Evolutionary conservation across 2,329 filamentous ascomycete species (phyloP).

Genomic region (Penicillium sp.): DNA sequence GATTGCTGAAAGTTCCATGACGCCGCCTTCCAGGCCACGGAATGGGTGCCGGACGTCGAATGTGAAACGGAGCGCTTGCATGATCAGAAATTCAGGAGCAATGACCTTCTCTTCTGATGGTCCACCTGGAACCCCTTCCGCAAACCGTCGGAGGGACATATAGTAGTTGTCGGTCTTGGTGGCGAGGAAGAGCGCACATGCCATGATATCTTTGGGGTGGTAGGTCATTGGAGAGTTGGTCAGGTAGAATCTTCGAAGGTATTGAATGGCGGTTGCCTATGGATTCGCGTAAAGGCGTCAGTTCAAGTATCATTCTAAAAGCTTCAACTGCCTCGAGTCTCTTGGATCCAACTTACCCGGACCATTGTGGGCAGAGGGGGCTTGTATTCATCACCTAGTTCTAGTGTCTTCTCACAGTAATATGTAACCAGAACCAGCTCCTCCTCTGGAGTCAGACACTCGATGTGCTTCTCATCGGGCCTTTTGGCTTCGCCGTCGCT

Average conservation of each 20-base stretch:
- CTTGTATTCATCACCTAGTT: constrained; percentile 56
- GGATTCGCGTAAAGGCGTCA: background rate
- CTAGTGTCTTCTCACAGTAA: constrained; percentile 61
- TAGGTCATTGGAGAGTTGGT: constrained; percentile 97
- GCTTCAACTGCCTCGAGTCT: constrained; percentile 14
- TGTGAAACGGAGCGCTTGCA: constrained; percentile 86
- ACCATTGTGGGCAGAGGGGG: constrained; percentile 54
- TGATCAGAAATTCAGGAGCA: constrained; percentile 85
- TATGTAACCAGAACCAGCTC: constrained; percentile 76
- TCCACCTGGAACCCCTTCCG: constrained; percentile 62
- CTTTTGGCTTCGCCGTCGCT: constrained; percentile 32
- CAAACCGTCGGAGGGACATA: constrained; percentile 61
- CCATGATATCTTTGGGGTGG: constrained; percentile 80
- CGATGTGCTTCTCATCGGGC: constrained; percentile 49
- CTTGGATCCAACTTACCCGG: constrained; percentile 45
- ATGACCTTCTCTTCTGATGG: constrained; percentile 76
- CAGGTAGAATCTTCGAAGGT: constrained; percentile 89
- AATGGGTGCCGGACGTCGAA: constrained; percentile 91
- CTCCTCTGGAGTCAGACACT: constrained; percentile 77
- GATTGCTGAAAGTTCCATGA: constrained; percentile 72
- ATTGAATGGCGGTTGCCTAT: constrained; percentile 76
- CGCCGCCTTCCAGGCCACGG: constrained; percentile 75
- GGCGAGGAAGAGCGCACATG: constrained; percentile 86
- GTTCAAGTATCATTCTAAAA: background rate
- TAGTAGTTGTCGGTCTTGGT: constrained; percentile 88